Evolutionary conservation across 208 protist genomes (phyloP), one percentile per base, ranked within the genome.

Genomic region (Balamuthia mandrillaris): DNA sequence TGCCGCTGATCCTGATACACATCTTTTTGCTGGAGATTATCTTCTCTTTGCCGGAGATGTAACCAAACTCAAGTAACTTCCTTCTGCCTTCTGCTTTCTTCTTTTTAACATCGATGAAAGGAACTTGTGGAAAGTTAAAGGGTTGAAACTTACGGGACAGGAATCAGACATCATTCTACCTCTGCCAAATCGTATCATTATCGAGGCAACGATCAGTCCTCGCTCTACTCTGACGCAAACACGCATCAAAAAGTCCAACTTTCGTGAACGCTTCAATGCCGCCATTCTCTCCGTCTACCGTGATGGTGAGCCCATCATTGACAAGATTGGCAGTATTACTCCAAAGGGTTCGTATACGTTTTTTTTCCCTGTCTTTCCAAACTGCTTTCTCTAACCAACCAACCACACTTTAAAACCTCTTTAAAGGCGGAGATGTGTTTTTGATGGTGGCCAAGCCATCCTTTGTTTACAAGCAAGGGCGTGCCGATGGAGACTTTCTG

Each of bases 81-180:
- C n/a, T n/a, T n/a, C n/a, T n/a, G n/a, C n/a, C n/a, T n/a, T n/a
- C n/a, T n/a, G n/a, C n/a, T n/a, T n/a, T n/a, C n/a, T n/a, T n/a
- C n/a, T n/a, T n/a, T n/a, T n/a, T n/a, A n/a, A n/a, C n/a, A n/a
- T n/a, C n/a, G n/a, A n/a, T n/a, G n/a, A n/a, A 10, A 51, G 37
- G 12, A 58, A 84, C 12, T 41, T 84, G 29, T 84, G 45, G 42
- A 54, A 3, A 12, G 72, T 74, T n/a, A 37, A 29, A 18, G 78
- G 78, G 39, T 39, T 84, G 0, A 74, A 81, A 24, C 72, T 51
- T 21, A 81, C 72, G 18, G 61, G 61, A 27, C 72, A 81, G 72
- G 72, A 44, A n/a, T 51, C 16, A 54, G 21, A 21, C 47, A 54
- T 54, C 12, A 18, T n/a, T 37, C 3, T 37, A 37, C n/a, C 60